These are phyloP conservation scores for Exophiala sp. DNA, from an alignment of 2,329 filamentous ascomycete genomes.

Conservation along the genomic window DNA sequence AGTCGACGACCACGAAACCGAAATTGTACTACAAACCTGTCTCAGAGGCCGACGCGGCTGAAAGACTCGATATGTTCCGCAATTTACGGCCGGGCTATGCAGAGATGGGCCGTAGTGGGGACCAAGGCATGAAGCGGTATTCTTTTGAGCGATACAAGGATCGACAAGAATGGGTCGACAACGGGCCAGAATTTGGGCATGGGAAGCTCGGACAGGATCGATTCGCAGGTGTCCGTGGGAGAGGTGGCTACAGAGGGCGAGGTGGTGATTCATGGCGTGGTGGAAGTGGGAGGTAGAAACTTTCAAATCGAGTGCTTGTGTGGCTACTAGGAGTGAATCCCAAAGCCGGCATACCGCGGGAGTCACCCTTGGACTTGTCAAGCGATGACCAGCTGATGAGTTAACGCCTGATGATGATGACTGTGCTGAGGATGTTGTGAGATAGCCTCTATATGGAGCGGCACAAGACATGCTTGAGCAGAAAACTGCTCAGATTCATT, in stretches of 20 bases:
- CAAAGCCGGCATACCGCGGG: no score
- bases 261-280: conserved; percentile 21
- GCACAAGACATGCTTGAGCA: no score
- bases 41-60: conserved; percentile 58
- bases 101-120: conserved; percentile 34
- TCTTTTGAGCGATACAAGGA: conserved; percentile 61
- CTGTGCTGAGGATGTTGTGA: no score
- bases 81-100: conserved; percentile 37
- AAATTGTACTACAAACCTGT: conserved; percentile 66
- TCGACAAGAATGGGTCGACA: conserved; percentile 62
- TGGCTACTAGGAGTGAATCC: conserved; percentile 12
- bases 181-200: conserved; percentile 64
- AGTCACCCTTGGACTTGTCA: no score
- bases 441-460: no score
- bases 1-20: conserved; percentile 59
- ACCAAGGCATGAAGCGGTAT: conserved; percentile 64
- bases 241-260: conserved; percentile 29
- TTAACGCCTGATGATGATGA: no score
- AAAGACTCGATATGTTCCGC: conserved; percentile 61
- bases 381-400: no score
- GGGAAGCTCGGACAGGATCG: conserved; percentile 29
- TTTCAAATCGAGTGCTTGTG: conserved; percentile 9
- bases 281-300: conserved; percentile 14
- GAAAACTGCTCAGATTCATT: no score
- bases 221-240: conserved; percentile 35